Conservation (phyloP, 345 rosid genomes). For the Corchorus olitorius region DNA sequence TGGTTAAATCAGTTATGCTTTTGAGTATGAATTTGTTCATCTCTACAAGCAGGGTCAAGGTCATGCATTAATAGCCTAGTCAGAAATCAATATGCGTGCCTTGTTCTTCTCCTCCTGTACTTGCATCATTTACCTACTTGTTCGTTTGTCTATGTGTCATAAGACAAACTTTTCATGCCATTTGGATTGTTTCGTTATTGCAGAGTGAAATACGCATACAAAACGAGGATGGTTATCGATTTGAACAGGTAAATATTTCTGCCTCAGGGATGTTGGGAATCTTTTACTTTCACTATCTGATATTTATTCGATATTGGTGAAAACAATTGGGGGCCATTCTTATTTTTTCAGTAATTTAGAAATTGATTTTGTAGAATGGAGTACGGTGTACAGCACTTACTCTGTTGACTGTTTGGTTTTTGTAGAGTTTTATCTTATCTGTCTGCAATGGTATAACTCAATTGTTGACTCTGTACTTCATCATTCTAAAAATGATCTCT, state of each 20-base stretch:
- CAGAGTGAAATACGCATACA: conserved; percentile 88
- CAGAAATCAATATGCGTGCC: not conserved
- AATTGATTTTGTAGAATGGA: conserved; percentile 12
- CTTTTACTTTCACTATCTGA: not conserved
- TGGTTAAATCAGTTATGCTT: not conserved
- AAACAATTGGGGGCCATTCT: not conserved
- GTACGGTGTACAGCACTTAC: not conserved
- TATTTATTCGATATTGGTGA: not conserved
- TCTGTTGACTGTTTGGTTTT: not conserved
- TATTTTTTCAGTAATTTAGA: conserved; percentile 1
- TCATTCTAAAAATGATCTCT: not conserved
- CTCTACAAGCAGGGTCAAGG: not conserved
- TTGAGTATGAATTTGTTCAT: not conserved
- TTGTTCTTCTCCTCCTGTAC: not conserved
- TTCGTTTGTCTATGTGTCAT: not conserved
- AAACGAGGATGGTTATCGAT: conserved; percentile 73
- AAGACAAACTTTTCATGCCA: not conserved
- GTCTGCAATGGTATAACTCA: not conserved
- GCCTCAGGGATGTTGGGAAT: conserved; percentile 3
- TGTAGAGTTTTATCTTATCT: not conserved
- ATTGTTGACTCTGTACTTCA: not conserved
- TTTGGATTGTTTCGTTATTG: conserved; percentile 25
- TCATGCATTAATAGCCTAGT: not conserved
- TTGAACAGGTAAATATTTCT: conserved; percentile 70
- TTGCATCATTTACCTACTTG: not conserved